Base-by-base conservation (phyloP, 306 rosid species). In the Prunus mume region DNA sequence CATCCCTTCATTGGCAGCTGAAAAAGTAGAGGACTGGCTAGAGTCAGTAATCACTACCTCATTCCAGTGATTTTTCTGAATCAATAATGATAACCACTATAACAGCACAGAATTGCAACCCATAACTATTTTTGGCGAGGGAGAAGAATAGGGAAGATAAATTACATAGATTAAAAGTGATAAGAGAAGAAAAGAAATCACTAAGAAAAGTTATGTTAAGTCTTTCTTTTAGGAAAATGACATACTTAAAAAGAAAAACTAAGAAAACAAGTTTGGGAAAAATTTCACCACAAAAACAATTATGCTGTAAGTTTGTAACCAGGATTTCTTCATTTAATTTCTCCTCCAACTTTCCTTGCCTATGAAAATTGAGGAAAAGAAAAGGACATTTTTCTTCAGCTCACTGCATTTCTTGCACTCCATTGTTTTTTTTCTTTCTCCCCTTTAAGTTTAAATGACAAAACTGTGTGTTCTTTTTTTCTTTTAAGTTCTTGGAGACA, bases 1-100 rank as follows among this genome's bases (percentile, higher is more conserved):
- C 3, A 13, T 10, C 71, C 20, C 30, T n/a, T 4, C 20, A 19
- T 47, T 49, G 43, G 20, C 49, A 38, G 38, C 69, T 57, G 27
- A 68, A 68, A 77, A 46, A 68, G 63, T 12, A 9, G 55, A 55
- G 11, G 68, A 64, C 17, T 32, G 22, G 20, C 20, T 62, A 6
- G 15, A 43, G 54, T 54, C 50, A 43, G 47, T 76, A 43, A n/a
- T 56, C 74, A 76, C 61, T 67, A 55, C 47, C 28, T 34, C 60
- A 62, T 62, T 27, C 67, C 17, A 25, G 67, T 27, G 22, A 62
- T 62, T 14, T 6, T 62, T 15, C 60, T 55, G 60, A 55, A 55
- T 6, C 67, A 28, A 28, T 62, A 28, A 6, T 34, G 32, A 19
- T 65, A 24, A 34, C 69, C 47, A 18, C 9, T 28, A 49, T 9